Percentiles rank a stretch among this genome's conserved stretches.
phyloP scores from a whole-genome alignment of 2,329 filamentous ascomycete species.

The Hysterium pulicare region DNA sequence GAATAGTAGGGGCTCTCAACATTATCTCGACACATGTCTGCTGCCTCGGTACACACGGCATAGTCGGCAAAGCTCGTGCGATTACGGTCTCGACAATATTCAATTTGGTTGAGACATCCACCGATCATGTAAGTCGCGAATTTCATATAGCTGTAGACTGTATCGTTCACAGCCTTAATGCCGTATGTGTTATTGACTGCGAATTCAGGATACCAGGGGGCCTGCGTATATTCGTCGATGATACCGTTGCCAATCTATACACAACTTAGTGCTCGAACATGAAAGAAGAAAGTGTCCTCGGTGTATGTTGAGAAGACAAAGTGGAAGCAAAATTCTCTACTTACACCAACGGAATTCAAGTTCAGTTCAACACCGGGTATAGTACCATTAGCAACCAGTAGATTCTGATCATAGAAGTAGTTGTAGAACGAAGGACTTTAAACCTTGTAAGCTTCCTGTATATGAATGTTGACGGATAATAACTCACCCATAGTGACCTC shows the following conservation, averaged over 20 bases:
- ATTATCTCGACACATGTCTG: constrained; percentile 53
- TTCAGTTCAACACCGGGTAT: constrained; percentile 49
- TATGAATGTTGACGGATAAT: no score
- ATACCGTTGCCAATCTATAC: constrained; percentile 55
- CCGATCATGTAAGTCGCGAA: constrained; percentile 48
- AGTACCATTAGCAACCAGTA: constrained; percentile 50
- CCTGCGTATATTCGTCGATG: constrained; percentile 53
- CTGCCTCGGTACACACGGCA: constrained; percentile 53
- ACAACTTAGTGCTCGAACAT: background rate
- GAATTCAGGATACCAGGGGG: constrained; percentile 50
- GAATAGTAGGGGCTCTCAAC: constrained; percentile 57
- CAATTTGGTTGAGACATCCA: constrained; percentile 51
- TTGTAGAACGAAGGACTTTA: constrained; percentile 53
- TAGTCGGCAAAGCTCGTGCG: constrained; percentile 29
- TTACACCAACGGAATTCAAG: constrained; percentile 50
- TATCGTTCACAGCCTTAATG: constrained; percentile 55
- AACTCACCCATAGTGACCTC: constrained; percentile 45
- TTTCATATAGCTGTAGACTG: constrained; percentile 57
- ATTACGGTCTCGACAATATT: constrained; percentile 50
- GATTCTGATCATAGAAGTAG: constrained; percentile 58
- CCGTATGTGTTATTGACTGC: constrained; percentile 56
- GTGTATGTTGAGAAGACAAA: no score
- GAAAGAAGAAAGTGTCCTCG: no score
- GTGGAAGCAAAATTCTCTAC: no score
- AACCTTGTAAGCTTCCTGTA: constrained; percentile 5